These are phyloP conservation scores for Pseudoperonospora humuli DNA, from an alignment of 352 stramenopile genomes.

Conservation along the genomic window DNA sequence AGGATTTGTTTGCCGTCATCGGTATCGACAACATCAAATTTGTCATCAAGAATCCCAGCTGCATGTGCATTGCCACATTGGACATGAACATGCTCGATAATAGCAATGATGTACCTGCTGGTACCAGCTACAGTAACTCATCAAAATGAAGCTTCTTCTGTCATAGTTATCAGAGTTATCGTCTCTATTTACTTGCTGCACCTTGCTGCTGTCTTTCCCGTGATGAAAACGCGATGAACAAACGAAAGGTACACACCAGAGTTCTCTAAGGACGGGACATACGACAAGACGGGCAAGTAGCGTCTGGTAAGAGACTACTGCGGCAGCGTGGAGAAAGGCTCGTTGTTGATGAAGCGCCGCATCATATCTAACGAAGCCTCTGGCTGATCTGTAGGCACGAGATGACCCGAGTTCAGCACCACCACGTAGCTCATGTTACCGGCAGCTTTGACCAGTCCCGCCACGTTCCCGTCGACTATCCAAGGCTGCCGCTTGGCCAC, in stretches of 20 bases:
- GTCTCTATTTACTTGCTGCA: no score
- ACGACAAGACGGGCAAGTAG: background rate
- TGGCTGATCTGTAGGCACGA: conserved; percentile 66
- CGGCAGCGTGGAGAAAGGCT: conserved; percentile 23
- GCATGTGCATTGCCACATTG: conserved; percentile 26
- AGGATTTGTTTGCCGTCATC: conserved; percentile 16
- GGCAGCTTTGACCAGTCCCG: conserved; percentile 54
- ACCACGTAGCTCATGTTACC: conserved; percentile 83
- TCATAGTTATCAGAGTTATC: no score
- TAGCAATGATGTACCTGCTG: conserved; percentile 24
- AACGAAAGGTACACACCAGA: background rate
- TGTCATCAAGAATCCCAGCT: conserved; percentile 21
- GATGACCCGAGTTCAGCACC: conserved; percentile 68
- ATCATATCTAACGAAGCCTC: conserved; percentile 76
- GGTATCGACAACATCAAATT: conserved; percentile 8
- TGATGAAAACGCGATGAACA: no score
- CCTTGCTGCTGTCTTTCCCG: no score
- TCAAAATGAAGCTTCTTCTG: no score
- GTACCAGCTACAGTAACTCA: conserved; percentile 21
- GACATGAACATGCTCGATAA: conserved; percentile 27
- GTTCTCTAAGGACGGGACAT: conserved; percentile 8
- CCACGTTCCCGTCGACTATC: conserved; percentile 50
- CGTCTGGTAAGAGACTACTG: conserved; percentile 4
- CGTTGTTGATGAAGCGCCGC: conserved; percentile 57
- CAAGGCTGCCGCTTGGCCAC: conserved; percentile 47